Conservation (phyloP, 2,329 filamentous ascomycete genomes). For the Anthostomella pinea region DNA sequence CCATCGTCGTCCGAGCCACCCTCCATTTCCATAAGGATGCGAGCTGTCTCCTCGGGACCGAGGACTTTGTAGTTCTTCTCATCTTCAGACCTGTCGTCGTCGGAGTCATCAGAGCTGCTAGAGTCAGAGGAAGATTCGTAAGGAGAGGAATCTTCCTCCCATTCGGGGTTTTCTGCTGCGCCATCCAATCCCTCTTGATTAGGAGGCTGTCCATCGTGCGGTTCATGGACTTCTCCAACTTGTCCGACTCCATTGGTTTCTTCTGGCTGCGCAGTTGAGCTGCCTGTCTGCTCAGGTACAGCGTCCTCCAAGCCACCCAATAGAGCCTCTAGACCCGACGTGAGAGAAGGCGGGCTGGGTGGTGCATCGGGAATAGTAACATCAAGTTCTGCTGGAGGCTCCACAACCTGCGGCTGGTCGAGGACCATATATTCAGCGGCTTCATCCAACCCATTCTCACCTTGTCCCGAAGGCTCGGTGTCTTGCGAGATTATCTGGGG, state of each 20-base stretch:
- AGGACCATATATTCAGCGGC: slow-evolving; percentile 11
- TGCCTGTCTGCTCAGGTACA: slow-evolving; percentile 13
- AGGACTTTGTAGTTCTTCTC: slow-evolving; percentile 62
- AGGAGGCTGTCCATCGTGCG: slow-evolving; percentile 17
- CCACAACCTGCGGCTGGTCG: slow-evolving; percentile 5
- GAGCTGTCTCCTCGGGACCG: slow-evolving; percentile 77
- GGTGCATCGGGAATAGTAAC: slow-evolving; percentile 16
- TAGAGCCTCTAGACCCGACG: slow-evolving; percentile 31
- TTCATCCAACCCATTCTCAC: slow-evolving; percentile 5
- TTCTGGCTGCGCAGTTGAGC: slow-evolving; percentile 7
- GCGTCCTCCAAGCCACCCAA: slow-evolving; percentile 30
- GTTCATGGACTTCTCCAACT: slow-evolving; percentile 1
- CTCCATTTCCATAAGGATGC: slow-evolving; percentile 81
- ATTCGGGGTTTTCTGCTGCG: slow-evolving; percentile 61
- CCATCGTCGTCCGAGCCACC: slow-evolving; percentile 76
- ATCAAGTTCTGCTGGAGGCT: slow-evolving; percentile 3
- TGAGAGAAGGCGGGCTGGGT: slow-evolving; percentile 32
- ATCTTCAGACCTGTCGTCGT: slow-evolving; percentile 54
- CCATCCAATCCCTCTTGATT: slow-evolving; percentile 5
- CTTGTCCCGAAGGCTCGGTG: neutral
- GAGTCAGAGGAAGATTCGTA: slow-evolving; percentile 66
- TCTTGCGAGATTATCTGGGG: neutral
- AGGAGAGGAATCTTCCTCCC: slow-evolving; percentile 78
- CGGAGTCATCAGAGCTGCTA: slow-evolving; percentile 57
- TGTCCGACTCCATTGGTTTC: too few relatives aligned